A percentile compares a stretch with the other conserved stretches of the same genome.
phyloP scores from a whole-genome alignment of 495 filamentous ascomycete species.

The Penicillium subrubescens region DNA sequence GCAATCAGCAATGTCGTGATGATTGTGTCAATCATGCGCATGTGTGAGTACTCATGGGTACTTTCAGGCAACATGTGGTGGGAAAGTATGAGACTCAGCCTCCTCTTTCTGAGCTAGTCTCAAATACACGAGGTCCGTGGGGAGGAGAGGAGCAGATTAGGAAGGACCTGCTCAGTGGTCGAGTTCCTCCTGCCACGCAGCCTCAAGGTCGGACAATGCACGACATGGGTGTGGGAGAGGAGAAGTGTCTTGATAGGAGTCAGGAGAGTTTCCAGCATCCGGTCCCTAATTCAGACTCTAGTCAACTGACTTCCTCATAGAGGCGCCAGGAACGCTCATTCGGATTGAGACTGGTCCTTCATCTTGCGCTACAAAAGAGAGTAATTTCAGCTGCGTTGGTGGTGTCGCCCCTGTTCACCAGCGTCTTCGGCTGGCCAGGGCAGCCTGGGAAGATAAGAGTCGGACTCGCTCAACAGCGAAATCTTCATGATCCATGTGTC shows the following conservation, averaged over 20 bases:
- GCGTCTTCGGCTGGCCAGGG: slow-evolving; percentile 5
- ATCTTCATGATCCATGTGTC: slow-evolving; percentile 16
- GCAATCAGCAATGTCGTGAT: not conserved
- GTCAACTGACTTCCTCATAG: slow-evolving; percentile 22
- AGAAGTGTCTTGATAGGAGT: not conserved
- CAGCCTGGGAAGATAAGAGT: not conserved
- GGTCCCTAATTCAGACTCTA: not conserved
- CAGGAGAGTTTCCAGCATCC: slow-evolving; percentile 7
- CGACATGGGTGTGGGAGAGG: slow-evolving; percentile 17
- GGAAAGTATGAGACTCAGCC: not conserved
- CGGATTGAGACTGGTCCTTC: slow-evolving; percentile 27
- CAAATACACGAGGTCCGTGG: slow-evolving; percentile 14
- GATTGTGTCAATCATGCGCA: not conserved
- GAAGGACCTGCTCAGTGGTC: slow-evolving; percentile 9
- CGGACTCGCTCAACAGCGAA: not conserved
- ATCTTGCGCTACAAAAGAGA: slow-evolving; percentile 16
- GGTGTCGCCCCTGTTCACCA: slow-evolving; percentile 6
- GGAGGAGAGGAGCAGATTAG: not conserved
- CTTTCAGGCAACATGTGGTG: not conserved
- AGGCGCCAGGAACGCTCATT: slow-evolving; percentile 26
- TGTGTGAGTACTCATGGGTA: not conserved
- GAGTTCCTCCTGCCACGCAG: slow-evolving; percentile 17
- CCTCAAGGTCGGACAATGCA: slow-evolving; percentile 30
- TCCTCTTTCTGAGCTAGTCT: not conserved
- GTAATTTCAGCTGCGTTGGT: not conserved